Conservation (phyloP, 768 basidiomycete genomes). For the Amanita jacksonii region DNA sequence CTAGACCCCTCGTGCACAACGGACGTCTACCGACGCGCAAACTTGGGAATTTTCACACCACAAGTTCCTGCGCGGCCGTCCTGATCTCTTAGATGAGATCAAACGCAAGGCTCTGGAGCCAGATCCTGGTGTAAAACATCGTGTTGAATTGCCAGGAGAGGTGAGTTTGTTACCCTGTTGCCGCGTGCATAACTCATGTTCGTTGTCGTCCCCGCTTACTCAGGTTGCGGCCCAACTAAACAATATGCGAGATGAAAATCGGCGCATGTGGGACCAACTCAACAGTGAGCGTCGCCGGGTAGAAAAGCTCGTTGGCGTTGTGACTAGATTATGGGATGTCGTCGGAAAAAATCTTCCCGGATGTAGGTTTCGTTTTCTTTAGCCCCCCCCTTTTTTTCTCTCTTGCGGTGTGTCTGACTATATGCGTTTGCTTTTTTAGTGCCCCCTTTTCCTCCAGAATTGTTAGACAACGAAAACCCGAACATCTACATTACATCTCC, state of each 20-base stretch:
- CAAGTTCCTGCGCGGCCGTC: slow-evolving; percentile 73
- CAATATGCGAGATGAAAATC: slow-evolving; percentile 66
- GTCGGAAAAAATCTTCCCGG: slow-evolving; percentile 49
- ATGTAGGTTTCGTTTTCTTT: slow-evolving; percentile 29
- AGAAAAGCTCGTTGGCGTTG: slow-evolving; percentile 48
- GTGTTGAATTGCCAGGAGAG: slow-evolving; percentile 77
- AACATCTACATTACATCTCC: slow-evolving; percentile 72
- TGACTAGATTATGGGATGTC: slow-evolving; percentile 55
- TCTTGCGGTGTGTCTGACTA: too few species aligned
- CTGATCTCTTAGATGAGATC: slow-evolving; percentile 77
- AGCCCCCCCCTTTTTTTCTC: neutral
- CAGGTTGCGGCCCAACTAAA: slow-evolving; percentile 54
- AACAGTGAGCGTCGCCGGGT: slow-evolving; percentile 47
- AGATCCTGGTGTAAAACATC: slow-evolving; percentile 59
- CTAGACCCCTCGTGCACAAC: slow-evolving; percentile 75
- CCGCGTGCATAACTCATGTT: too few species aligned
- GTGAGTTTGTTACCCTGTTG: slow-evolving; percentile 40
- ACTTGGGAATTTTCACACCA: slow-evolving; percentile 87
- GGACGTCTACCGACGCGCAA: slow-evolving; percentile 72
- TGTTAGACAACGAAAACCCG: slow-evolving; percentile 50
- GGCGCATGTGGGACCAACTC: slow-evolving; percentile 49
- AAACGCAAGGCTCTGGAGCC: slow-evolving; percentile 81
- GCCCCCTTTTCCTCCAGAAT: slow-evolving; percentile 39
- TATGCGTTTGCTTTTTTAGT: slow-evolving; percentile 19
- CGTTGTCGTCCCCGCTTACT: slow-evolving; percentile 4